These are phyloP conservation scores for Apodospora peruviana DNA, from an alignment of 495 filamentous ascomycete species.

Conservation along the genomic window DNA sequence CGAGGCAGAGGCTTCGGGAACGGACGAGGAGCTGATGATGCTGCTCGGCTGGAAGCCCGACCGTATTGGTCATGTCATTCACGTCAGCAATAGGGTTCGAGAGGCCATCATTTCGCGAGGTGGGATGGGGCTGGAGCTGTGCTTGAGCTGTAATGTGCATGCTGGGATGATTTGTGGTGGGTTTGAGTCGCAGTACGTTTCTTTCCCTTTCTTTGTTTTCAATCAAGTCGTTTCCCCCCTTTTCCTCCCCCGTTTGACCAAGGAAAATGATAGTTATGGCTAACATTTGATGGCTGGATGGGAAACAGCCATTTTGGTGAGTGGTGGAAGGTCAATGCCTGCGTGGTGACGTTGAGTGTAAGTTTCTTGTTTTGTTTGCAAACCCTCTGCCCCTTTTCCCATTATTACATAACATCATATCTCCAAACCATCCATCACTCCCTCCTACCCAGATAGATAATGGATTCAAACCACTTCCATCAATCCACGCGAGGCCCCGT, in stretches of 20 bases:
- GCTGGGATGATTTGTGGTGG: slow-evolving; percentile 65
- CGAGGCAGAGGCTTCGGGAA: slow-evolving; percentile 51
- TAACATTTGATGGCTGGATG: background rate
- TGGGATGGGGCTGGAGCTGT: slow-evolving; percentile 65
- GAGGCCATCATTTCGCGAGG: slow-evolving; percentile 45
- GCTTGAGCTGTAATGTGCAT: slow-evolving; percentile 75
- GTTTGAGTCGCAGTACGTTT: slow-evolving; percentile 54
- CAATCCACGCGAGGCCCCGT: too few species aligned
- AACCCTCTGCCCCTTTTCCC: background rate
- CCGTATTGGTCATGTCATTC: slow-evolving; percentile 74
- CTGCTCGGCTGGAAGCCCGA: slow-evolving; percentile 63
- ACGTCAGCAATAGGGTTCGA: slow-evolving; percentile 55
- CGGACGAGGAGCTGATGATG: slow-evolving; percentile 51
- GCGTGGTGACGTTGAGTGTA: slow-evolving; percentile 33
- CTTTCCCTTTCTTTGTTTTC: slow-evolving; percentile 7
- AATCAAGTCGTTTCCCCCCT: background rate
- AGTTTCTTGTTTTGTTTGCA: slow-evolving; percentile 4
- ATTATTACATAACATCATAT: background rate
- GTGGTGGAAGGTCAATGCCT: slow-evolving; percentile 32
- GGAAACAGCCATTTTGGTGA: slow-evolving; percentile 23
- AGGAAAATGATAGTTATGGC: too few species aligned
- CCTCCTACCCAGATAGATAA: too few species aligned
- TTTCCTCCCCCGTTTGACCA: too few species aligned
- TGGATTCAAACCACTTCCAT: too few species aligned
- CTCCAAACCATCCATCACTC: too few species aligned